Base-by-base conservation (phyloP, 345 rosid genomes). In the Bruguiera parviflora region DNA sequence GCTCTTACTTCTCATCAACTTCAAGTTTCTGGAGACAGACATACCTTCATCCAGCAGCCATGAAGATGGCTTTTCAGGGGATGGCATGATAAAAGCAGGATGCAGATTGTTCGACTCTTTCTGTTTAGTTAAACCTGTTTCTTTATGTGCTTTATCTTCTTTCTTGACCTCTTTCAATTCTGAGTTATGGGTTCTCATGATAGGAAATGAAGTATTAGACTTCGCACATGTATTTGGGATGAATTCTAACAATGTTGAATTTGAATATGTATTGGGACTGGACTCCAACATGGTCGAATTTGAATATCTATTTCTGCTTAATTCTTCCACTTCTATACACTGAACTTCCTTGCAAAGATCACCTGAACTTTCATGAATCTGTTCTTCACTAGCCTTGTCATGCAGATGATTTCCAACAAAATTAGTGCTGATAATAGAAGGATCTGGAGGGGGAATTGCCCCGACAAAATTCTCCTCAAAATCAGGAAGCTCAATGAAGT, bases 1-100 rank as follows among this genome's bases (percentile, higher is more conserved):
- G 75, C 98, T 92, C 77, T 67, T 89, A 79, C 96, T 92, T 68
- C 85, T 85, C 16, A 52, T 55, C 64, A 90, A 76, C 70, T 77
- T 82, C 76, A 78, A 78, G 77, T 81, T 83, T 68, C 71, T 64
- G 31, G 77, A 69, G 29, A 70, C 71, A 57, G 68, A 71, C 25
- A 79, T 56, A 61, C 78, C 84, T 73, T 80, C 83, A 65, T 79
- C 85, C 47, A 43, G 64, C 58, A 57, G 61, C 81, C 78, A 71
- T 65, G 75, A 68, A 73, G 71, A 64, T 61, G 75, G 57, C 63
- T 83, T 74, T 75, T 79, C 83, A 29, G 88, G 79, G 53, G 84
- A 79, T 31, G 77, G 78, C 62, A 69, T 58, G 63, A 73, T 71
- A 73, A 75, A 68, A 70, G 66, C 69, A 37, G 66, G 69, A 61